A percentile compares a stretch with the other conserved stretches of the same genome.
Conservation (phyloP, 805 yeast species). For the Candida incommunis region DNA sequence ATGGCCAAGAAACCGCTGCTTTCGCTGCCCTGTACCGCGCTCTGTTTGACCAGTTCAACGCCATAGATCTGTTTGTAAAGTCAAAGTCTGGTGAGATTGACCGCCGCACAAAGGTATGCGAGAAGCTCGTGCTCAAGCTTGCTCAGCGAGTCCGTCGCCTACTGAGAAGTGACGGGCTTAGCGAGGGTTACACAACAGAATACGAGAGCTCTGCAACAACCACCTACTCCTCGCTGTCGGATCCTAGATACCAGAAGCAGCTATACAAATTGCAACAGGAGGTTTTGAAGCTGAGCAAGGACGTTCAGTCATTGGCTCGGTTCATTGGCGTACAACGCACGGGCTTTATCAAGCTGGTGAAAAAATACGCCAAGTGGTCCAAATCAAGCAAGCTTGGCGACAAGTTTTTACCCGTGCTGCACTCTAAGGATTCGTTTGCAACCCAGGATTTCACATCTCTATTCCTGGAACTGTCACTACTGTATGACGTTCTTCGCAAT, state of each 20-base stretch:
- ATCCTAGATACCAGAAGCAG: slow-evolving; percentile 2
- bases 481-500: slow-evolving; percentile 34
- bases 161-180: not conserved
- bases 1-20: not conserved
- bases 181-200: slow-evolving; percentile 4
- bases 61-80: slow-evolving; percentile 41
- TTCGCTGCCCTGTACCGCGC: slow-evolving; percentile 5
- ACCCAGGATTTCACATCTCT: slow-evolving; percentile 45
- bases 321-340: slow-evolving; percentile 62
- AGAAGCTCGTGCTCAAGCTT: slow-evolving; percentile 17
- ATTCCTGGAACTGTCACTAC: slow-evolving; percentile 43
- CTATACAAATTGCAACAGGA: slow-evolving; percentile 21
- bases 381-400: slow-evolving; percentile 18
- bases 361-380: slow-evolving; percentile 45
- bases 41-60: slow-evolving; percentile 9
- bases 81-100: slow-evolving; percentile 59
- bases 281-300: slow-evolving; percentile 30
- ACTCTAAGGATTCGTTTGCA: slow-evolving; percentile 41
- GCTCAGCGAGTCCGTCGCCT: not conserved
- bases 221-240: slow-evolving; percentile 7
- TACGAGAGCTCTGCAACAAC: slow-evolving; percentile 18
- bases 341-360: slow-evolving; percentile 55
- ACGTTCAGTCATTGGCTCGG: slow-evolving; percentile 51
- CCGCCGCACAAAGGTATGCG: slow-evolving; percentile 31
- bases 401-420: slow-evolving; percentile 21